Evolutionary conservation across 441 rosid species (phyloP).

Genomic region (Croton laevigatus): DNA sequence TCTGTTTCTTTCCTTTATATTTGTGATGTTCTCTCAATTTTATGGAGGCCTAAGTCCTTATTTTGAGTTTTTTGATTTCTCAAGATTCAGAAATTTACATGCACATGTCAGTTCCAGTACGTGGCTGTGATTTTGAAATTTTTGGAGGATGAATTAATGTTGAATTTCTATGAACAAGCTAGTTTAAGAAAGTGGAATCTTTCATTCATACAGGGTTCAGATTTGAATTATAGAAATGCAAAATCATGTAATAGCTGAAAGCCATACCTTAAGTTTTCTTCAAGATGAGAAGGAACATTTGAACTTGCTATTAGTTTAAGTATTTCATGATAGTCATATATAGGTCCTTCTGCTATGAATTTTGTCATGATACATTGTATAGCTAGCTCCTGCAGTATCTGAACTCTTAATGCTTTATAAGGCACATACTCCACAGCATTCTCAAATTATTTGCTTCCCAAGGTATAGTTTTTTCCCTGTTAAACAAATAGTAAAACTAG

Average conservation of each 20-base stretch:
- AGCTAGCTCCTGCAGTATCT: neutral
- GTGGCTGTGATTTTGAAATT: neutral
- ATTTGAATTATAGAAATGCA: neutral
- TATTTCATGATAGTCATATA: neutral
- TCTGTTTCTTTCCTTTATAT: neutral
- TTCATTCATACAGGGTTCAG: neutral
- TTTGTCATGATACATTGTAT: neutral
- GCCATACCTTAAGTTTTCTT: no score
- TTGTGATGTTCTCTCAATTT: neutral
- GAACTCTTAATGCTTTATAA: neutral
- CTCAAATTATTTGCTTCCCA: neutral
- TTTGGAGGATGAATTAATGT: neutral
- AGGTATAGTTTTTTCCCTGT: neutral
- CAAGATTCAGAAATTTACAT: conserved; percentile 5
- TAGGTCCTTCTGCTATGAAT: neutral
- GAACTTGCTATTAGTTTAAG: neutral
- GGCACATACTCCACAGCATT: neutral
- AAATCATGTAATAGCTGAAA: neutral
- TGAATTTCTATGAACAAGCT: neutral
- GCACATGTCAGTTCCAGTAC: neutral
- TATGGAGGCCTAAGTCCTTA: neutral
- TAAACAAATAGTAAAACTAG: neutral
- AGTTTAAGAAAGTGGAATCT: neutral
- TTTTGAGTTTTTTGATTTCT: neutral
- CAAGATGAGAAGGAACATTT: neutral